Percentiles rank a stretch among this genome's conserved stretches.
Evolutionary conservation across 75 land plant species (phyloP).

Genomic region (Sequoiadendron giganteum): DNA sequence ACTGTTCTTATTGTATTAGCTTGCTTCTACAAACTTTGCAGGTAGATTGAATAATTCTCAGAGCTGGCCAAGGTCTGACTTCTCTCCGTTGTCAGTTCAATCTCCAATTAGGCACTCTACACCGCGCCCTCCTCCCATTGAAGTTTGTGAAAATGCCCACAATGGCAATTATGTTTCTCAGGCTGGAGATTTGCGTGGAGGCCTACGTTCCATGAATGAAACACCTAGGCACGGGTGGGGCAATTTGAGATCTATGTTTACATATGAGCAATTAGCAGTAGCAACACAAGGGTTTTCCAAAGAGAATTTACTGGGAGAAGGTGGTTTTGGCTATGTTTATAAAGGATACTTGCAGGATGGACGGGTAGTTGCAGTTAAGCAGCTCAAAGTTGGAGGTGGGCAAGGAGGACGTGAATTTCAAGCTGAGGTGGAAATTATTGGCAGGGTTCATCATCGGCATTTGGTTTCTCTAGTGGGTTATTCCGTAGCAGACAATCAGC

Average conservation of each 20-base stretch:
- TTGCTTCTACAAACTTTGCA: neutral
- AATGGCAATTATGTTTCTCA: neutral
- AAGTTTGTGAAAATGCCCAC: constrained; percentile 3
- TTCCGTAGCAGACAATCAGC: constrained; percentile 60
- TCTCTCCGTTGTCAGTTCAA: constrained; percentile 4
- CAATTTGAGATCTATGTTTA: constrained; percentile 44
- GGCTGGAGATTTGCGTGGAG: neutral
- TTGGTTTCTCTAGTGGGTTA: constrained; percentile 91
- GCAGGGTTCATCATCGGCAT: constrained; percentile 87
- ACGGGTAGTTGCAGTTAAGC: constrained; percentile 74
- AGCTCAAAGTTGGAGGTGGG: constrained; percentile 66
- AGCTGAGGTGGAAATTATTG: constrained; percentile 88
- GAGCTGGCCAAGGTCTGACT: constrained; percentile 8
- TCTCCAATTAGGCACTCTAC: neutral
- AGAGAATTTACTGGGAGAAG: constrained; percentile 59
- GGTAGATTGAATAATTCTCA: neutral
- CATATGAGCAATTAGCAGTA: constrained; percentile 47
- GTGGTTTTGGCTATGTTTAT: constrained; percentile 82
- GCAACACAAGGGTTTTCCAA: constrained; percentile 61
- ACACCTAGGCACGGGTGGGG: constrained; percentile 26
- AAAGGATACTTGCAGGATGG: constrained; percentile 66
- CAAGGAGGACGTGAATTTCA: constrained; percentile 85
- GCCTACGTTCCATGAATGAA: neutral
- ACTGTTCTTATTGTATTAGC: neutral
- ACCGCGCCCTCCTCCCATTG: neutral